Conservation (phyloP, 768 basidiomycete species). For the Boletus sp. region DNA sequence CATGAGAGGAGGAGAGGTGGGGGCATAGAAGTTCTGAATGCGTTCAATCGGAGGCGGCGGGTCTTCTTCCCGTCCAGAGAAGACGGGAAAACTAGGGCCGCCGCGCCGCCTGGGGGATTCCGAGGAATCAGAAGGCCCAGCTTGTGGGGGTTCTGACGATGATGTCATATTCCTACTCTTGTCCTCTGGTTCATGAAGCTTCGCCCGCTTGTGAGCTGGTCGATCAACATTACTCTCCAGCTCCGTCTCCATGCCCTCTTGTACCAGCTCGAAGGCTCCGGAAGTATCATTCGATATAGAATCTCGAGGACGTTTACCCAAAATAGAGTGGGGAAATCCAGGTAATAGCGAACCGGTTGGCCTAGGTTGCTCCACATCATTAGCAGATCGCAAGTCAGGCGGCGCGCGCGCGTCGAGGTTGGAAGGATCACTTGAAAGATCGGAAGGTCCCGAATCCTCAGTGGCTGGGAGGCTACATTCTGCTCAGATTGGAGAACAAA, state of each 20-base stretch:
- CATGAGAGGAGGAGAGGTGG: slow-evolving; percentile 40
- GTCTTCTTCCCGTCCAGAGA: slow-evolving; percentile 43
- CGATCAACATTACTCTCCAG: slow-evolving; percentile 38
- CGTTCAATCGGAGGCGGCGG: slow-evolving; percentile 51
- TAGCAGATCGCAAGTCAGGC: slow-evolving; percentile 6
- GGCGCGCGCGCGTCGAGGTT: slow-evolving; percentile 14
- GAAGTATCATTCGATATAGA: slow-evolving; percentile 43
- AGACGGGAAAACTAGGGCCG: slow-evolving; percentile 47
- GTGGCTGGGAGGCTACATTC: slow-evolving; percentile 17
- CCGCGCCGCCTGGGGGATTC: slow-evolving; percentile 23
- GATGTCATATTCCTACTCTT: slow-evolving; percentile 13
- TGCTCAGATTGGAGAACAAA: slow-evolving; percentile 13
- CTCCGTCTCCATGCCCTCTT: slow-evolving; percentile 41
- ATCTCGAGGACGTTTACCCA: slow-evolving; percentile 70
- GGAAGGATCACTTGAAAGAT: slow-evolving; percentile 21
- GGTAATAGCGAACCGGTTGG: slow-evolving; percentile 27
- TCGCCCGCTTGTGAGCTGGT: slow-evolving; percentile 56
- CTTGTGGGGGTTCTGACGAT: slow-evolving; percentile 12
- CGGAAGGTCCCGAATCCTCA: slow-evolving; percentile 20
- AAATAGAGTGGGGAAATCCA: slow-evolving; percentile 43
- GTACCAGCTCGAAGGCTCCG: slow-evolving; percentile 42
- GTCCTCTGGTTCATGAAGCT: slow-evolving; percentile 30
- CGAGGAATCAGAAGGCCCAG: slow-evolving; percentile 14
- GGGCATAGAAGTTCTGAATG: slow-evolving; percentile 51
- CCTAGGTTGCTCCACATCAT: slow-evolving; percentile 11